phyloP scores from a whole-genome alignment of 352 stramenopile species.

The Globisporangium rhizosaccharum region DNA sequence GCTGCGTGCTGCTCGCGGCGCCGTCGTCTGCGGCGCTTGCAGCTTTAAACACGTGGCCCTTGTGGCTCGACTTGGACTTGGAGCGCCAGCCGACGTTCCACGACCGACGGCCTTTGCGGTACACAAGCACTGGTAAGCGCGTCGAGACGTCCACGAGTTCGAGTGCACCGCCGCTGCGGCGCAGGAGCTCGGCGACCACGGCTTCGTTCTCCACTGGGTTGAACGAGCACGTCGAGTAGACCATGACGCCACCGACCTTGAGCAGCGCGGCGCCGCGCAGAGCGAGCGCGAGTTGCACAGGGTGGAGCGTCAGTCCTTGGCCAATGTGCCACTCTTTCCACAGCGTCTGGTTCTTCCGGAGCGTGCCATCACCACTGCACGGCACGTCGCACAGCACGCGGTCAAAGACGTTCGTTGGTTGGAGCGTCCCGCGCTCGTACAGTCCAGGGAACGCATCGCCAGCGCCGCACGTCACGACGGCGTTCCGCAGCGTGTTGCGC shows the following conservation, averaged over 20 bases:
- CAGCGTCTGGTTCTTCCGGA: constrained; percentile 95
- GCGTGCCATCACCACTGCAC: constrained; percentile 97
- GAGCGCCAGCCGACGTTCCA: constrained; percentile 84
- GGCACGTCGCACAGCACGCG: constrained; percentile 97
- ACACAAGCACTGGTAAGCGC: constrained; percentile 49
- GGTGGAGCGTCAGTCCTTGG: constrained; percentile 89
- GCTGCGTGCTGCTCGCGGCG: constrained; percentile 2
- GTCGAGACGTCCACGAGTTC: constrained; percentile 85
- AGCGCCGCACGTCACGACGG: constrained; percentile 92
- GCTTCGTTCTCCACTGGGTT: constrained; percentile 99
- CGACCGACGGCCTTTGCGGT: constrained; percentile 40
- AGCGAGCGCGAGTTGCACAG: constrained; percentile 92
- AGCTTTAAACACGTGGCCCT: constrained; percentile 64
- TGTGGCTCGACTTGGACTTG: constrained; percentile 83
- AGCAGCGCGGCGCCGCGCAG: constrained; percentile 87
- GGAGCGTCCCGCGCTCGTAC: constrained; percentile 38
- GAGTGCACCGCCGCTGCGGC: constrained; percentile 79
- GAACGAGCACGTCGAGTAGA: constrained; percentile 97
- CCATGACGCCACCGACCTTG: constrained; percentile 88
- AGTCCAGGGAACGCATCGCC: constrained; percentile 93
- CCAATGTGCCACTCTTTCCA: constrained; percentile 94
- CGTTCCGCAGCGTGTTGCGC: constrained; percentile 73
- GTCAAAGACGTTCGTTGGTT: constrained; percentile 92
- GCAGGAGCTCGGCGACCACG: constrained; percentile 94
- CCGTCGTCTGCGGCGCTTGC: background rate